phyloP scores from a whole-genome alignment of 768 basidiomycete species.

The Serendipita sp. region DNA sequence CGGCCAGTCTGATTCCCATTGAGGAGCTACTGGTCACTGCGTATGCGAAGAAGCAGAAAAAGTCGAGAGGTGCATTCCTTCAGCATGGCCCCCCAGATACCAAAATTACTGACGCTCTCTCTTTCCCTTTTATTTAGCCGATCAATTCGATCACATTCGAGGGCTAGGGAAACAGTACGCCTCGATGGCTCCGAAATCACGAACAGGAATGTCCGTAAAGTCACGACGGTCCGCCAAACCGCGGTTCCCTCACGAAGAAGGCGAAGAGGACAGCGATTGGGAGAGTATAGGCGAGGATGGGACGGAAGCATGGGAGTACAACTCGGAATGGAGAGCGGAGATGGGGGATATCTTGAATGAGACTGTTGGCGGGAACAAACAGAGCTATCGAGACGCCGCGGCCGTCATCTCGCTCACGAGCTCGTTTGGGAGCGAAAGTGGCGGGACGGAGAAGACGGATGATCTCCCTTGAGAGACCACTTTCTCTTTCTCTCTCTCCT shows the following conservation, averaged over 20 bases:
- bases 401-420: not conserved
- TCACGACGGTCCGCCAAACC: not conserved
- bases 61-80: not conserved
- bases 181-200: not conserved
- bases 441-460: constrained; percentile 1
- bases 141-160: constrained; percentile 5
- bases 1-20: not conserved
- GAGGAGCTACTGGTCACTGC: not conserved
- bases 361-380: not conserved
- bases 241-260: constrained; percentile 5
- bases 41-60: constrained; percentile 1
- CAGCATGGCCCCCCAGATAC: not conserved
- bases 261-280: not conserved
- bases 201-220: not conserved
- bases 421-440: not conserved
- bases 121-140: not conserved
- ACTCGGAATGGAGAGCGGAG: constrained; percentile 3
- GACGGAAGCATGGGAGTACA: constrained; percentile 2
- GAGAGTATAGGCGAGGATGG: not conserved
- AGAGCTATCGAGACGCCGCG: not conserved
- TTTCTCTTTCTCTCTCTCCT: too few relatives aligned
- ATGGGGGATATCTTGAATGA: constrained; percentile 4
- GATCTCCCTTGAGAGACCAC: not conserved
- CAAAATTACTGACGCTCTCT: not conserved
- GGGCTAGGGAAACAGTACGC: not conserved